Evolutionary conservation across 257 asterid species (phyloP).

Genomic region (Gentiana dahurica): DNA sequence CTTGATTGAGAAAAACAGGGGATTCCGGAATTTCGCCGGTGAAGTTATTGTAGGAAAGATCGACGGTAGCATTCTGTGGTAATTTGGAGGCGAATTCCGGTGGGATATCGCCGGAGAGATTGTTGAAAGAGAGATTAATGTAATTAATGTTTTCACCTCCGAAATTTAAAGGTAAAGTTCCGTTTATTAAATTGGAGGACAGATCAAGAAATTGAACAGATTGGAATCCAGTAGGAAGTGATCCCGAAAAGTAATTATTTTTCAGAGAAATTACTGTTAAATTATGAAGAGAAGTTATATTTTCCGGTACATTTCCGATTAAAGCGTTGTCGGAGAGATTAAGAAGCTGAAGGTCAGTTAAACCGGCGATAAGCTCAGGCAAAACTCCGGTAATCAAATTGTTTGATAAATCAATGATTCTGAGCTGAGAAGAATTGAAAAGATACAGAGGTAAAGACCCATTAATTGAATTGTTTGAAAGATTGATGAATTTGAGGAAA

Average conservation of each 20-base stretch:
- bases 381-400: conserved; percentile 67
- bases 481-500: conserved; percentile 39
- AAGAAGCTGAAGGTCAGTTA: conserved; percentile 34
- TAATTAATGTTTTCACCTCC: conserved; percentile 39
- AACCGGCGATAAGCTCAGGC: conserved; percentile 41
- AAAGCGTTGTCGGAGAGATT: conserved; percentile 78
- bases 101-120: conserved; percentile 63
- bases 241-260: conserved; percentile 61
- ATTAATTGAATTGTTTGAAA: conserved; percentile 70
- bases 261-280: conserved; percentile 44
- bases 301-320: conserved; percentile 54
- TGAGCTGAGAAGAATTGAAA: conserved; percentile 48
- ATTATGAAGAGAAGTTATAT: conserved; percentile 28
- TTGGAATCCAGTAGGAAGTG: conserved; percentile 47
- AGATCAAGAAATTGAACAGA: conserved; percentile 57
- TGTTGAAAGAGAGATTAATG: conserved; percentile 62
- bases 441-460: conserved; percentile 72
- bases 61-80: conserved; percentile 51
- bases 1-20: conserved; percentile 34
- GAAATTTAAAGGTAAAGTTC: conserved; percentile 55
- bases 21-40: conserved; percentile 58
- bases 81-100: conserved; percentile 33
- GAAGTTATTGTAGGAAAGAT: conserved; percentile 57
- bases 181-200: conserved; percentile 73
- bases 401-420: conserved; percentile 53